phyloP scores from a whole-genome alignment of 1,139 yeast species.

The Lipomyces yarrowii region DNA sequence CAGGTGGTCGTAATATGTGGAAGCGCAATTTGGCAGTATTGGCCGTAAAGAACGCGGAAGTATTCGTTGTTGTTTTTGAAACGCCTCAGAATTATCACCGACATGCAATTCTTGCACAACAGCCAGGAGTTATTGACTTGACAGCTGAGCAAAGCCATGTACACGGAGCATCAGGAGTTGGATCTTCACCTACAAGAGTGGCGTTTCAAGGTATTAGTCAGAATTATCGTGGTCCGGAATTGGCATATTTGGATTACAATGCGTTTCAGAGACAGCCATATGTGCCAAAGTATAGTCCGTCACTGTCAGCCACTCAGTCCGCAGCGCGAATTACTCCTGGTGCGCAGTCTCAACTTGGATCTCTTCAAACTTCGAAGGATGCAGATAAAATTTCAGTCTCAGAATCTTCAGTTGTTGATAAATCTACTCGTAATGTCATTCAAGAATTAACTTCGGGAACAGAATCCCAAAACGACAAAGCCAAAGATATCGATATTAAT shows the following conservation, averaged over 20 bases:
- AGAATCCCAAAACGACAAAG: not conserved
- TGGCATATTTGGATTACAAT: not conserved
- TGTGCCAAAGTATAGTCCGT: not conserved
- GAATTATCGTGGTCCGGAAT: not conserved
- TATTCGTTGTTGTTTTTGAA: conserved; percentile 29
- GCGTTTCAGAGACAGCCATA: not conserved
- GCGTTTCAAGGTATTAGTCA: not conserved
- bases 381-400: not conserved
- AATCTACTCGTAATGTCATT: not conserved
- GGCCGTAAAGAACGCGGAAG: conserved; percentile 31
- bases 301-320: not conserved
- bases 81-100: not conserved
- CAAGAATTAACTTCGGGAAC: not conserved
- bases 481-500: not conserved
- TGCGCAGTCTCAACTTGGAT: not conserved
- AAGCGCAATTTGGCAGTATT: conserved; percentile 30
- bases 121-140: not conserved
- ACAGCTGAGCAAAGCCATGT: not conserved
- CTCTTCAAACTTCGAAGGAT: not conserved
- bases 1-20: conserved; percentile 31
- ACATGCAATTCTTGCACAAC: not conserved
- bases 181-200: not conserved
- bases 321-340: not conserved
- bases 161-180: not conserved
- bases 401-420: not conserved